Evolutionary conservation across 1,284 basidiomycete genomes (phyloP).

Genomic region (Erythrobasidium hasegawianum): DNA sequence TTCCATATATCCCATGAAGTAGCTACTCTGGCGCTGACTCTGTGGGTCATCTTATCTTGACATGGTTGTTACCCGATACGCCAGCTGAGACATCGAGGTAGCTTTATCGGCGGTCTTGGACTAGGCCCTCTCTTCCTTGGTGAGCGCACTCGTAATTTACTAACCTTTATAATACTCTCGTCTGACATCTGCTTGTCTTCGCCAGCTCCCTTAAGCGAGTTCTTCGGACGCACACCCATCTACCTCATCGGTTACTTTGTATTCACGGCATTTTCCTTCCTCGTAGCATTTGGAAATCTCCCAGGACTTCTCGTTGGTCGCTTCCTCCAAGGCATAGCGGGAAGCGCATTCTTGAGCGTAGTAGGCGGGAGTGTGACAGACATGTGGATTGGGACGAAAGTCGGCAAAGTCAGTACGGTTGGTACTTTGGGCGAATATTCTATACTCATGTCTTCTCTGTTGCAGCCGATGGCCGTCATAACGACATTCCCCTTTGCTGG

Average conservation of each 20-base stretch:
- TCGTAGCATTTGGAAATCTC: constrained; percentile 41
- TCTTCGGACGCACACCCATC: constrained; percentile 38
- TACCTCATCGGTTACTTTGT: constrained; percentile 40
- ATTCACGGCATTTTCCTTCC: constrained; percentile 35
- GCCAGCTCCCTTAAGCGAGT: constrained; percentile 38
- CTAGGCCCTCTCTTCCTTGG: constrained; percentile 36
- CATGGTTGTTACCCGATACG: too few species aligned
- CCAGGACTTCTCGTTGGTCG: constrained; percentile 65
- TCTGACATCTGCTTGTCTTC: too few species aligned
- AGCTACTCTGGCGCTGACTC: constrained; percentile 65
- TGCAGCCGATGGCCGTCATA: constrained; percentile 68
- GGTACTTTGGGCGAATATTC: neutral
- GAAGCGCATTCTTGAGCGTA: constrained; percentile 62
- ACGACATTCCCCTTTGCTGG: constrained; percentile 44
- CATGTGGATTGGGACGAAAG: constrained; percentile 61
- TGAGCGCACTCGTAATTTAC: neutral
- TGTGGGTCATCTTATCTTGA: constrained; percentile 46
- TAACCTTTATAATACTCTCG: too few species aligned
- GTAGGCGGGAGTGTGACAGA: constrained; percentile 71
- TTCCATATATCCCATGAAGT: constrained; percentile 63
- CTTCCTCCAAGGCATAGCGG: constrained; percentile 63
- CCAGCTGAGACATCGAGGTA: neutral
- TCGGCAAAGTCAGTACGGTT: constrained; percentile 55
- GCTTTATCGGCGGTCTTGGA: constrained; percentile 33
- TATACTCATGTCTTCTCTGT: neutral